Evolutionary conservation across 1,284 basidiomycete genomes (phyloP), one percentile per base, ranked within the genome.

Genomic region (Cystobasidium slooffiae): DNA sequence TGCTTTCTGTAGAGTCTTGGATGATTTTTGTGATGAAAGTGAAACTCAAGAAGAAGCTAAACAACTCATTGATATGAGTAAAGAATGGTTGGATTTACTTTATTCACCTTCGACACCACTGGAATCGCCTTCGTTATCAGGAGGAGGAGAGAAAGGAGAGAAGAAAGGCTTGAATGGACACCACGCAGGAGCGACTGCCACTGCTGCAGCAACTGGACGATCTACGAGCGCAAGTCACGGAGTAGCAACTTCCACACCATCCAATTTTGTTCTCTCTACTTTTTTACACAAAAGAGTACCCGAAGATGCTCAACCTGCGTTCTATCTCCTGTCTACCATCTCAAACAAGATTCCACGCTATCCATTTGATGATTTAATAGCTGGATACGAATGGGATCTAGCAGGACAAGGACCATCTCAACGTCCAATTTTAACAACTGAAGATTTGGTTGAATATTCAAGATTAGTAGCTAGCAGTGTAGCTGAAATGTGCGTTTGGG

Each of bases 391-490:
- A 44, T 82, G 82, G 64, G 84, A 85, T 72, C 73, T 82, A 3
- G 39, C 49, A 18, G 66, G 68, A 8, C 22, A 65, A 18, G 66
- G 68, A 8, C 22, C 62, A 39, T 43, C 10, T 20, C 49, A 68
- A 39, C 52, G 78, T 7, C 83, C 84, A 3, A 84, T 85, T 64
- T 68, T 77, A 67, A 82, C 82, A 0, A 78, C 80, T 22, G 77
- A 75, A 0, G 84, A 85, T 66, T 78, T 85, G 20, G 75, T 84
- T 49, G 61, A 77, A 3, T 85, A 85, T 77, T 82, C 83, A 9
- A 81, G 82, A 59, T 79, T 83, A 53, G 84, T 85, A 9, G 84
- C 84, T 0, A 83, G 84, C 1, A 82, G 81, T 5, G 82, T 85
- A 10, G 84, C 83, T 7, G 79, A 83, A 39, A 81, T 84, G 44